phyloP scores from a whole-genome alignment of 805 yeast species.

The Candida insectorum region DNA sequence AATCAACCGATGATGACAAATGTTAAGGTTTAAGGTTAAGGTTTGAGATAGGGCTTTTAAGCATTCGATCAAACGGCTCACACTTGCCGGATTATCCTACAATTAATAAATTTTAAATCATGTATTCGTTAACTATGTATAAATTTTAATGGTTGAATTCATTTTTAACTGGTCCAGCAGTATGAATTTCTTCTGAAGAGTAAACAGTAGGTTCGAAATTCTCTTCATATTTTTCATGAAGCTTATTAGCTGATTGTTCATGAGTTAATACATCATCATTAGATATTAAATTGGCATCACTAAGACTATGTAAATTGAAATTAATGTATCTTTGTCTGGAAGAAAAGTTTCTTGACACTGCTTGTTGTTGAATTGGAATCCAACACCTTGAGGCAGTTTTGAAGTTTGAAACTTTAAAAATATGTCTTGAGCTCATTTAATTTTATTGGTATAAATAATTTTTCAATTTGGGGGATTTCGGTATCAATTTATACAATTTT shows the following conservation, averaged over 20 bases:
- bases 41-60: too few species aligned
- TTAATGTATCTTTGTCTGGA: constrained; percentile 33
- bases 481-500: neutral
- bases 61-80: too few species aligned
- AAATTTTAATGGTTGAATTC: constrained; percentile 4
- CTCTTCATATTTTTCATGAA: constrained; percentile 16
- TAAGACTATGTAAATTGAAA: constrained; percentile 25
- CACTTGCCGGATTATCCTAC: too few species aligned
- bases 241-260: constrained; percentile 7
- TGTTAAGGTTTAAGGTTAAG: too few species aligned
- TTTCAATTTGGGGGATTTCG: neutral
- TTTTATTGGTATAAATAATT: neutral
- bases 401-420: constrained; percentile 29
- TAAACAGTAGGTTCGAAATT: constrained; percentile 37
- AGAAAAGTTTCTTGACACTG: constrained; percentile 27
- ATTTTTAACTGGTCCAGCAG: constrained; percentile 43
- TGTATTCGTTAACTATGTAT: too few species aligned
- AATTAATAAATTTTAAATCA: too few species aligned
- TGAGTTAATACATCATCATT: constrained; percentile 29
- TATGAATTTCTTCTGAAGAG: constrained; percentile 39
- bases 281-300: constrained; percentile 29
- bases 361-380: constrained; percentile 28
- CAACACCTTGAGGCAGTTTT: constrained; percentile 44
- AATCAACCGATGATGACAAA: too few species aligned
- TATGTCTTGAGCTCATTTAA: constrained; percentile 25